Evolutionary conservation across 345 rosid genomes (phyloP).

Genomic region (Citrus maxima): DNA sequence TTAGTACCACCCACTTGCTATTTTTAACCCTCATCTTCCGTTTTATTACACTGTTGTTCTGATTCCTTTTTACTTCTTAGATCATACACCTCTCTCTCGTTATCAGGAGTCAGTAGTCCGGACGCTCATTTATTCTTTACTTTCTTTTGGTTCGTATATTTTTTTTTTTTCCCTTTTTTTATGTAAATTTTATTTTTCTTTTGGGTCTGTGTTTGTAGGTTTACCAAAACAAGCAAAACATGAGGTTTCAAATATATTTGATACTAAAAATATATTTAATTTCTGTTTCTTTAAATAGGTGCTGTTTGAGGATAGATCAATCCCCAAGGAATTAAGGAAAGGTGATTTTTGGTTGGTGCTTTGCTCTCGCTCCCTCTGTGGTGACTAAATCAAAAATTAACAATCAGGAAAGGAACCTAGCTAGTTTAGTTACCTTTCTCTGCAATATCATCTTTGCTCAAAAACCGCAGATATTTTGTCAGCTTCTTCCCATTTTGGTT

Average conservation of each 20-base stretch:
- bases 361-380: not conserved
- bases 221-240: conserved; percentile 51
- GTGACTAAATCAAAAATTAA: not conserved
- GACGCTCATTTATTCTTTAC: not conserved
- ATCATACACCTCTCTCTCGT: no score
- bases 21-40: not conserved
- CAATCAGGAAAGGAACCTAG: conserved; percentile 22
- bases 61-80: not conserved
- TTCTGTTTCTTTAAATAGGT: conserved; percentile 10
- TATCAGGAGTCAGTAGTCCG: not conserved
- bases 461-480: conserved; percentile 6
- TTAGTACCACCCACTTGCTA: not conserved
- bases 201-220: conserved; percentile 15
- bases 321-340: conserved; percentile 13
- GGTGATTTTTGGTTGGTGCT: conserved; percentile 13
- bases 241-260: conserved; percentile 29
- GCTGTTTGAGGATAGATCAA: conserved; percentile 8
- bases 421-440: not conserved
- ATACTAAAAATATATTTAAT: not conserved
- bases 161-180: conserved; percentile 4
- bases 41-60: no score
- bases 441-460: not conserved
- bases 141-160: not conserved
- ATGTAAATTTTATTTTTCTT: conserved; percentile 25
- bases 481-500: not conserved